A percentile compares a stretch with the other conserved stretches of the same genome.
Evolutionary conservation across 2,329 filamentous ascomycete genomes (phyloP).

Genomic region (Diaporthe vaccinii): DNA sequence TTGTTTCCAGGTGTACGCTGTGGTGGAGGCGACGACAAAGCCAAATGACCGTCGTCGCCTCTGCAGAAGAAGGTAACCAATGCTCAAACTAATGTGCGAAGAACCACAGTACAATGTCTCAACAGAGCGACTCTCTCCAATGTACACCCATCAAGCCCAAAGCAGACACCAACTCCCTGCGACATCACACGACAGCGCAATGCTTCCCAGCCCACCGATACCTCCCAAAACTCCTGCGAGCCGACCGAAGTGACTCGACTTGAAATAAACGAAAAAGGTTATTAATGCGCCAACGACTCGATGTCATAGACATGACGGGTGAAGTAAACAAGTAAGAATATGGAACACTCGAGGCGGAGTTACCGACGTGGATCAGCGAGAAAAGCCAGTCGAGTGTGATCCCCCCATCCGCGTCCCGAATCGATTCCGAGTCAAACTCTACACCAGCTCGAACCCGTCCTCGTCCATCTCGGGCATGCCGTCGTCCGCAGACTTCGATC

Average conservation of each 20-base stretch:
- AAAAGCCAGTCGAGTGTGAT: background rate
- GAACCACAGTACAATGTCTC: conserved; percentile 8
- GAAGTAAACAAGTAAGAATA: conserved; percentile 19
- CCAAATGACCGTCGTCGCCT: background rate
- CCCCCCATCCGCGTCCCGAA: background rate
- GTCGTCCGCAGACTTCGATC: conserved; percentile 44
- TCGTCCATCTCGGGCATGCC: conserved; percentile 51
- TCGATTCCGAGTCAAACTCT: conserved; percentile 27
- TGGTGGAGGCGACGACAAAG: conserved; percentile 2
- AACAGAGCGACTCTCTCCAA: conserved; percentile 22
- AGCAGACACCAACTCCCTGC: conserved; percentile 37
- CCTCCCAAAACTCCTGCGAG: conserved; percentile 31
- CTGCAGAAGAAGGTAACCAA: conserved; percentile 20
- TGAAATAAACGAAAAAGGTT: conserved; percentile 11
- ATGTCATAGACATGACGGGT: background rate
- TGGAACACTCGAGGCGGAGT: background rate
- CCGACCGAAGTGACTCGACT: conserved; percentile 22
- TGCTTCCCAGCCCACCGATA: conserved; percentile 27
- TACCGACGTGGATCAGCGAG: background rate
- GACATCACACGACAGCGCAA: conserved; percentile 35
- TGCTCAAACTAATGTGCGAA: conserved; percentile 26
- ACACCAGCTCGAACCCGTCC: conserved; percentile 59
- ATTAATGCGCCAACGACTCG: conserved; percentile 27
- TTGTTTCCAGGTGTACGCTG: conserved; percentile 2
- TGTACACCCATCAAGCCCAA: conserved; percentile 24